These are phyloP conservation scores for Xylariaceae sp. DNA, from an alignment of 2,329 filamentous ascomycete genomes.

Conservation along the genomic window DNA sequence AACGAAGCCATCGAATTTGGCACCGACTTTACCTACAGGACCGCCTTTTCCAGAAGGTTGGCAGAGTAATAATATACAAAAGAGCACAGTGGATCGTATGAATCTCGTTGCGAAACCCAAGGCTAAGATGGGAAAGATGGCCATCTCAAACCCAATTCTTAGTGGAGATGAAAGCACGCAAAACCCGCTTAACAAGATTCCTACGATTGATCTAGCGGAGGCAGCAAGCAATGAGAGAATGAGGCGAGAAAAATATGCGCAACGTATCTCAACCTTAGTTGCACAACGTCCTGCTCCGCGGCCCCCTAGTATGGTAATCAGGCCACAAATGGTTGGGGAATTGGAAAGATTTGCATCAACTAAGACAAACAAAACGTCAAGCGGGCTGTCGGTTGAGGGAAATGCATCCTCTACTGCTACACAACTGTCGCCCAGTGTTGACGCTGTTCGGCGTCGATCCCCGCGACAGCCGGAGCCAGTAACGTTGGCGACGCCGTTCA, in stretches of 20 bases:
- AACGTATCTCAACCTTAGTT: slow-evolving; percentile 42
- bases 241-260: slow-evolving; percentile 45
- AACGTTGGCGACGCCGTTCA: slow-evolving; percentile 33
- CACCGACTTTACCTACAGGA: slow-evolving; percentile 26
- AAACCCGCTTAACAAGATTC: slow-evolving; percentile 39
- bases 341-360: slow-evolving; percentile 37
- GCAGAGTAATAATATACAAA: slow-evolving; percentile 9
- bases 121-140: slow-evolving; percentile 48
- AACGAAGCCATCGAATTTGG: slow-evolving; percentile 39
- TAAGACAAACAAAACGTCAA: slow-evolving; percentile 34
- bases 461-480: slow-evolving; percentile 48
- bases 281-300: slow-evolving; percentile 47
- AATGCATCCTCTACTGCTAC: slow-evolving; percentile 54
- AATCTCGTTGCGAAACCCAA: slow-evolving; percentile 34
- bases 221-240: slow-evolving; percentile 56
- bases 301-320: slow-evolving; percentile 46
- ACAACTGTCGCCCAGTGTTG: slow-evolving; percentile 58
- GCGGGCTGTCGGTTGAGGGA: slow-evolving; percentile 41
- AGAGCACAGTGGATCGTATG: slow-evolving; percentile 27
- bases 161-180: slow-evolving; percentile 33
- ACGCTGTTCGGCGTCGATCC: slow-evolving; percentile 59
- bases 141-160: slow-evolving; percentile 59
- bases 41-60: slow-evolving; percentile 18
- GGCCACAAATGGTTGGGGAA: slow-evolving; percentile 47
- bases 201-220: slow-evolving; percentile 57